Conservation (phyloP, 2,329 filamentous ascomycete genomes). For the Calonectria ilicicola region DNA sequence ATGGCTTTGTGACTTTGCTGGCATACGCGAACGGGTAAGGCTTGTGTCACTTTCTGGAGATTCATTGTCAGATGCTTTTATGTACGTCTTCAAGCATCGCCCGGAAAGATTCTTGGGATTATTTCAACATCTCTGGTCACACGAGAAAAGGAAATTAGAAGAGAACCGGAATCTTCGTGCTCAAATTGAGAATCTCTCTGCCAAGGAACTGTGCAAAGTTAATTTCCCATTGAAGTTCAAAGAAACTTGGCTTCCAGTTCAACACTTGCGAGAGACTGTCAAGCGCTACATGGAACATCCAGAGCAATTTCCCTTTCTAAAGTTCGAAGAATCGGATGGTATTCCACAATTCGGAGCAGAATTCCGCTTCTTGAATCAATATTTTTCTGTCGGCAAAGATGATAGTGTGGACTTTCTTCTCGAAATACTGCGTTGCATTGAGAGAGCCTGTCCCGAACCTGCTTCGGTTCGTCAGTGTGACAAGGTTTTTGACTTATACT, state of each 20-base stretch:
- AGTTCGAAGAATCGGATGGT: not conserved
- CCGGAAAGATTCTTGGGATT: constrained; percentile 21
- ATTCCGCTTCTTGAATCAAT: constrained; percentile 20
- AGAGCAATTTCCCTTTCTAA: constrained; percentile 25
- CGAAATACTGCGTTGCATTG: constrained; percentile 13
- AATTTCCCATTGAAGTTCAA: not conserved
- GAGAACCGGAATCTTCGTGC: not conserved
- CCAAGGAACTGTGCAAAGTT: constrained; percentile 20
- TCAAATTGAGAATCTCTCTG: not conserved
- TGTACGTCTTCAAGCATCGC: constrained; percentile 11
- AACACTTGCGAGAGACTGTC: not conserved
- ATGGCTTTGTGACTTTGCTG: constrained; percentile 23
- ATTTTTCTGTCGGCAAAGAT: constrained; percentile 23
- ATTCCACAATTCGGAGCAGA: not conserved
- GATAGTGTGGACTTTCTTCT: constrained; percentile 22
- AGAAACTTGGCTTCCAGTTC: constrained; percentile 27
- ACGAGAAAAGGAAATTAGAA: constrained; percentile 1
- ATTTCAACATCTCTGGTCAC: constrained; percentile 25
- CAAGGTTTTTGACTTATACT: constrained; percentile 22
- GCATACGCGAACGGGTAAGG: constrained; percentile 3
- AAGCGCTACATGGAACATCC: constrained; percentile 20
- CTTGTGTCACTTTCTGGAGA: constrained; percentile 7
- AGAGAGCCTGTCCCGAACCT: not conserved
- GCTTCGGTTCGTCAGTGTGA: constrained; percentile 1
- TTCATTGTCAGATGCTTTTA: constrained; percentile 18